Conservation (phyloP, 805 yeast genomes). For the Wickerhamiella siamensis region DNA sequence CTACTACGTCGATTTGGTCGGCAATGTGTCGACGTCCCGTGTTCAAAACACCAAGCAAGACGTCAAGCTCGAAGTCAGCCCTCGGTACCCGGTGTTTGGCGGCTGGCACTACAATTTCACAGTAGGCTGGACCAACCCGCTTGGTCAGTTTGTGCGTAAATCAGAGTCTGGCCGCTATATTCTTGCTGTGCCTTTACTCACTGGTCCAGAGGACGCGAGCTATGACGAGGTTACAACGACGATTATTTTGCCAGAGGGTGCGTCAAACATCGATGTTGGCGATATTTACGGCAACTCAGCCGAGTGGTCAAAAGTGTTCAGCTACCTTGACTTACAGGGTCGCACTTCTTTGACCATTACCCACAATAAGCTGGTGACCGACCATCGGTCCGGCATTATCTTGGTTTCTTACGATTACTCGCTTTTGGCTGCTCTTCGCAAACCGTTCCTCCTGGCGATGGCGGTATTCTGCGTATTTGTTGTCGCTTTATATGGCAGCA, state of each 20-base stretch:
- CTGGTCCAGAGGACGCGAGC: conserved; percentile 54
- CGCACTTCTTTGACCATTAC: conserved; percentile 57
- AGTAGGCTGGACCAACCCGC: conserved; percentile 70
- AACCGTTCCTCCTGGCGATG: conserved; percentile 35
- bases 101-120: conserved; percentile 95
- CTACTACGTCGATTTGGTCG: conserved; percentile 80
- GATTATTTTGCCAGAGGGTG: conserved; percentile 78
- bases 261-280: conserved; percentile 40
- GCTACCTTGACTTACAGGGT: conserved; percentile 56
- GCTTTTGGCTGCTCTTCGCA: conserved; percentile 36
- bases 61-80: conserved; percentile 45
- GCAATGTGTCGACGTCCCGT: conserved; percentile 70
- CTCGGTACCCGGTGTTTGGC: conserved; percentile 90
- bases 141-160: conserved; percentile 38
- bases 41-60: conserved; percentile 15
- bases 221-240: conserved; percentile 48
- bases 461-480: conserved; percentile 49
- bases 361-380: conserved; percentile 54
- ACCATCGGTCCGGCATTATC: conserved; percentile 41
- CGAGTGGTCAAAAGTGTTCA: conserved; percentile 21
- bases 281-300: conserved; percentile 35
- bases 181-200: conserved; percentile 54
- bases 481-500: conserved; percentile 32
- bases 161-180: conserved; percentile 37
- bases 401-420: conserved; percentile 51